Evolutionary conservation across 108 stramenopile species (phyloP), one percentile per base, ranked within the genome.

Genomic region (Fragilaria crotonensis): DNA sequence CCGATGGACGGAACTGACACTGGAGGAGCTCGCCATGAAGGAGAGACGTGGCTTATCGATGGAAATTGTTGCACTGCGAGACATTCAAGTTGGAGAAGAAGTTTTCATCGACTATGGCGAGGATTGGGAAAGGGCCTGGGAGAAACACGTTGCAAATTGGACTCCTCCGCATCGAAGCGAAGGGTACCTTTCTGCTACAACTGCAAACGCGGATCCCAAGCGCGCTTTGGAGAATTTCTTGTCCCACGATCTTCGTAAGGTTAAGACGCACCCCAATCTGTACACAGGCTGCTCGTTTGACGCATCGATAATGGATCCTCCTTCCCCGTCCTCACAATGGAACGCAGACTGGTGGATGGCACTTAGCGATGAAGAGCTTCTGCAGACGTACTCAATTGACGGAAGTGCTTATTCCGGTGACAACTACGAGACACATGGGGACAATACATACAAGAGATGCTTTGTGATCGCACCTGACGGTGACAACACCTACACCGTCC

Each of bases 51-150:
- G 74, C 29, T 28, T 85, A 50, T 58, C 70, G 5, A 56, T 84
- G 58, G 82, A 89, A 49, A 61, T 83, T 44, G 70, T 81, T 2
- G 80, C 80, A n/a, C 27, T 77, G 11, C 62, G 73, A 29, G 72
- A 81, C 59, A 80, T 85, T 56, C 23, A 54, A 30, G 54, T 70
- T 41, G 84, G 78, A 0, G 78, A 81, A 59, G 80, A 80, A 55
- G 79, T 84, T 25, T 76, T 84, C 27, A 75, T 84, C 20, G 66
- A 84, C 45, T 84, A 84, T 54, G 83, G 83, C 22, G 52, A 52
- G 28, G 71, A 55, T 30, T 84, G 79, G 79, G 74, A 84, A 64
- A 30, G 41, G 9, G 83, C 83, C 19, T 84, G 77, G 79, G 64
- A 75, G 52, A 50, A 79, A 3, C 83, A 84, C 33, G 64, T 77